Evolutionary conservation across 2,329 filamentous ascomycete species (phyloP), one percentile per base, ranked within the genome.

Genomic region (Tothia fuscella): DNA sequence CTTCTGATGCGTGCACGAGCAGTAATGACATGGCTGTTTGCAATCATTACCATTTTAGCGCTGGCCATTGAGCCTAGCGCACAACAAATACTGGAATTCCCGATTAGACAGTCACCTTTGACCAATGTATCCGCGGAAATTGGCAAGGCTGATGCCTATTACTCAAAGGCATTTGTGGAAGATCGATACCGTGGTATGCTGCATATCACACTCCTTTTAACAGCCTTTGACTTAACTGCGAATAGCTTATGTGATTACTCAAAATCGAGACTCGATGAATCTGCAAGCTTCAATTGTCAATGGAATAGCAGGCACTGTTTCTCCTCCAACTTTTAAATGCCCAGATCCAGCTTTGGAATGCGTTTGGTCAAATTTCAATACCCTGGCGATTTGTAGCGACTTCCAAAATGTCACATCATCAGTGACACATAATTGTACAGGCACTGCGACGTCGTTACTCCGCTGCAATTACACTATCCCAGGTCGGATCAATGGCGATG

Each of bases 21-120:
- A 38, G 21, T 45, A 9, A 25, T 41, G 7, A 52, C 53, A 1
- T 49, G 51, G 0, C 2, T 56, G 0, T 53, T 53, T 2, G 55
- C 55, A 0, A 13, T 53, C 0, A 43, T 60, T 2, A 58, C 43
- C 1, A 3, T 57, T 1, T 43, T 45, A 2, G 33, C 37, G 0
- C 5, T 58, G 4, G 52, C 50, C 0, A 34, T 59, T 0, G 56
- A 59, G 26, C 52, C 56, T 0, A 57, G 56, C 14, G 57, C 58
- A 12, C 56, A 59, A 35, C 54, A 58, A 17, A 49, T 60, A 0
- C 51, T 56, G 0, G 41, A 46, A 10, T 57, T 54, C 19, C 57
- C 56, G 0, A 46, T 51, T 0, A 40, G 47, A 0, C 55, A 50
- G 50, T 31, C 45, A 0, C 9, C 50, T 3, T 42, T 49, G 4